Conservation (phyloP, 208 protist species). For the Crithidia mellificae region DNA sequence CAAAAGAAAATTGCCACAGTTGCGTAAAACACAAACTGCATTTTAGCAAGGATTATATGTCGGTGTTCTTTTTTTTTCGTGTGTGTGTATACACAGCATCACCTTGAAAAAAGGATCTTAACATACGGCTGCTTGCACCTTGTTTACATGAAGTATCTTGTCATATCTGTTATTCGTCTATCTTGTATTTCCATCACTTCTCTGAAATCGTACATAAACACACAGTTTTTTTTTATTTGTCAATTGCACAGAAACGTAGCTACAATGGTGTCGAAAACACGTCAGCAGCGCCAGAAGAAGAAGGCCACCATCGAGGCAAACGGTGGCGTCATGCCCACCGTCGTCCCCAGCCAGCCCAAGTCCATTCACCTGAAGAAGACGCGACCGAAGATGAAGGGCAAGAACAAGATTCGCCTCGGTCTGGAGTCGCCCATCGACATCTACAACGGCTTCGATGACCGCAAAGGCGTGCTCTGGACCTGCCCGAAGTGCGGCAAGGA, state of each 20-base stretch:
- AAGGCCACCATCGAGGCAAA: constrained; percentile 64
- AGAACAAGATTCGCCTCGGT: constrained; percentile 89
- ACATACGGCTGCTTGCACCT: too few relatives aligned
- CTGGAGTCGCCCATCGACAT: constrained; percentile 83
- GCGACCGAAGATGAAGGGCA: constrained; percentile 87
- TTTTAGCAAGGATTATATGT: too few relatives aligned
- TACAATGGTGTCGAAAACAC: constrained; percentile 88
- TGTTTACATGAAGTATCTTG: too few relatives aligned
- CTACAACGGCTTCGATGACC: constrained; percentile 84
- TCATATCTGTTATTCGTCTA: too few relatives aligned
- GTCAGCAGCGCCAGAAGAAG: constrained; percentile 83
- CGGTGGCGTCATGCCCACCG: constrained; percentile 64
- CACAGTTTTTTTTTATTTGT: neutral
- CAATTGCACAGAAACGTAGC: constrained; percentile 15
- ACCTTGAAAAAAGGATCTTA: too few relatives aligned
- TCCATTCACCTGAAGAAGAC: constrained; percentile 89
- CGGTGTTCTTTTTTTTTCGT: too few relatives aligned
- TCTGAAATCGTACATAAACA: too few relatives aligned
- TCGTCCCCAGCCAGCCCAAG: constrained; percentile 69
- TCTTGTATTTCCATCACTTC: neutral
- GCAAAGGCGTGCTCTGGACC: constrained; percentile 80
- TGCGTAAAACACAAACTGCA: too few relatives aligned
- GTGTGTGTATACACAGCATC: too few relatives aligned
- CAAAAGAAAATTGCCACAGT: too few relatives aligned
- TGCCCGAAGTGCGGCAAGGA: constrained; percentile 73